Evolutionary conservation across 2,329 filamentous ascomycete genomes (phyloP).

Genomic region (Clarireedia paspali): DNA sequence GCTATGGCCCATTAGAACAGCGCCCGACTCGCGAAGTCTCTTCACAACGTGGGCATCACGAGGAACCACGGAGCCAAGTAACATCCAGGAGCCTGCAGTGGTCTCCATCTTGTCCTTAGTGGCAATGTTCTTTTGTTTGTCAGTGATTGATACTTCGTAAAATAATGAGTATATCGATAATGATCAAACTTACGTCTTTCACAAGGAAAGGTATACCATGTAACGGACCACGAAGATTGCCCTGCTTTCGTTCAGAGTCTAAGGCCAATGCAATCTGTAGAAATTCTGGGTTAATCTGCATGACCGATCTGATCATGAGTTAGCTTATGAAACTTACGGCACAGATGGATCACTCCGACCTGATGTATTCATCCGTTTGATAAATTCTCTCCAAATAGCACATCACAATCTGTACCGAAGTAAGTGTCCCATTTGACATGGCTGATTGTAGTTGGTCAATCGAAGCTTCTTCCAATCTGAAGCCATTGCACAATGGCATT

Average conservation of each 20-base stretch:
- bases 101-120: slow-evolving; percentile 65
- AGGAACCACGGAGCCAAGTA: slow-evolving; percentile 58
- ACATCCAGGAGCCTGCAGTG: slow-evolving; percentile 61
- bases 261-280: slow-evolving; percentile 51
- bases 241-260: slow-evolving; percentile 51
- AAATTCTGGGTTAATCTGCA: slow-evolving; percentile 63
- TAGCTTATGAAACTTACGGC: neutral
- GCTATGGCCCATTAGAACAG: slow-evolving; percentile 63
- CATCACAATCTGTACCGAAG: slow-evolving; percentile 47
- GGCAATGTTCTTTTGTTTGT: slow-evolving; percentile 43
- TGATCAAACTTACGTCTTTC: slow-evolving; percentile 44
- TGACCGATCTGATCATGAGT: slow-evolving; percentile 38
- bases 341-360: slow-evolving; percentile 34
- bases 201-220: slow-evolving; percentile 71
- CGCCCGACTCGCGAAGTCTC: slow-evolving; percentile 50
- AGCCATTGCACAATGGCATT: slow-evolving; percentile 52
- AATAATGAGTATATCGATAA: neutral
- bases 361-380: slow-evolving; percentile 58
- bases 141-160: neutral
- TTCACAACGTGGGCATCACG: slow-evolving; percentile 59
- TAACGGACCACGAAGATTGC: slow-evolving; percentile 53
- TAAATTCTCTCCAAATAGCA: slow-evolving; percentile 55
- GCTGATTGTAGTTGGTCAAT: slow-evolving; percentile 59
- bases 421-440: slow-evolving; percentile 47
- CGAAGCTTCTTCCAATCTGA: slow-evolving; percentile 59